A percentile compares a stretch with the other conserved stretches of the same genome.
Conservation (phyloP, 2,329 filamentous ascomycete genomes). For the Botrytis galanthina region DNA sequence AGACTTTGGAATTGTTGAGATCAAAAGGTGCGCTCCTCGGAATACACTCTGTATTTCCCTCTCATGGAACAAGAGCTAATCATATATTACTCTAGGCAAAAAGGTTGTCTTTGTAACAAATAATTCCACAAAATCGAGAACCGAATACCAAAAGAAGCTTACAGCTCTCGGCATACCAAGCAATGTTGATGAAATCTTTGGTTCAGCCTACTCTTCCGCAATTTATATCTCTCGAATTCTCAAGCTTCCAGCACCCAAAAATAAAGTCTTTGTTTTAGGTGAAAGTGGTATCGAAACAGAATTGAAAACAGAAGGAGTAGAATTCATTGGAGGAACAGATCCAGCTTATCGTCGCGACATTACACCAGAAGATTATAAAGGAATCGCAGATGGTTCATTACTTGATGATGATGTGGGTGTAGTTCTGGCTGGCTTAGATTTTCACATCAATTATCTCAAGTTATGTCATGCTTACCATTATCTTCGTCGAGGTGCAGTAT, state of each 20-base stretch:
- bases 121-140: constrained; percentile 94
- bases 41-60: not conserved
- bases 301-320: constrained; percentile 73
- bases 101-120: constrained; percentile 95
- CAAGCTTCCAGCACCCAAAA: constrained; percentile 70
- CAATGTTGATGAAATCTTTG: constrained; percentile 87
- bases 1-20: constrained; percentile 80
- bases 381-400: constrained; percentile 69
- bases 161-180: constrained; percentile 75
- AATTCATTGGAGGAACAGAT: constrained; percentile 85
- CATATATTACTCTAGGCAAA: constrained; percentile 61
- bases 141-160: constrained; percentile 91
- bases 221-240: constrained; percentile 96
- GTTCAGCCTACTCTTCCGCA: constrained; percentile 85
- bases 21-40: constrained; percentile 57
- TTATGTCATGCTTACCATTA: constrained; percentile 83
- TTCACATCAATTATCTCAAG: constrained; percentile 95
- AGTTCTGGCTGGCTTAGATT: constrained; percentile 88
- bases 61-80: not conserved
- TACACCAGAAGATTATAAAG: constrained; percentile 73
- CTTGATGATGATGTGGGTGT: constrained; percentile 87
- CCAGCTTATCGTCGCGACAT: constrained; percentile 74
- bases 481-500: constrained; percentile 74
- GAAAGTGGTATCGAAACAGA: constrained; percentile 91
- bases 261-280: constrained; percentile 92